phyloP scores from a whole-genome alignment of 2,329 filamentous ascomycete genomes.

The Botrytis hyacinthi region DNA sequence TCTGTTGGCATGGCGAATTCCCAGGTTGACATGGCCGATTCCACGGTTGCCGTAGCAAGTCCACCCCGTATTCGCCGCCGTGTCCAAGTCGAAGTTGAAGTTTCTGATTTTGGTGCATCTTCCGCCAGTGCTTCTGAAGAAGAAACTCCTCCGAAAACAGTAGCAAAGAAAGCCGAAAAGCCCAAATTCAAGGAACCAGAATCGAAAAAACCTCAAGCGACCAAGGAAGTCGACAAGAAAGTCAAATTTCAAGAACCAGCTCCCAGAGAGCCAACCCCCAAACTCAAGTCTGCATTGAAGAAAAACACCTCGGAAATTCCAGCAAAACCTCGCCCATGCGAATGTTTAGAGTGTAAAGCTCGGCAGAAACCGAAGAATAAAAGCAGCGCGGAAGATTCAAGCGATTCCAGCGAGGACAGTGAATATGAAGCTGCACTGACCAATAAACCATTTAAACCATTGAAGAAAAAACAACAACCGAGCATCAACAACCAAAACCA shows the following conservation, averaged over 20 bases:
- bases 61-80: not conserved
- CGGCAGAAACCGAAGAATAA: not conserved
- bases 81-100: not conserved
- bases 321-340: not conserved
- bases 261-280: not conserved
- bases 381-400: constrained; percentile 17
- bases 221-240: constrained; percentile 5
- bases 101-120: constrained; percentile 4
- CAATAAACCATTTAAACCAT: not conserved
- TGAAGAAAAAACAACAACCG: constrained; percentile 4
- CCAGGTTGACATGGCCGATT: not conserved
- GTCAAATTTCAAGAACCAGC: constrained; percentile 14
- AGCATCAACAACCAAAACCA: not conserved
- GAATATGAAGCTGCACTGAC: not conserved
- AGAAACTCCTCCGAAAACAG: not conserved
- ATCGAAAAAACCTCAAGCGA: not conserved
- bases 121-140: not conserved
- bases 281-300: constrained; percentile 17
- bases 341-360: constrained; percentile 1
- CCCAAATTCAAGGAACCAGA: not conserved
- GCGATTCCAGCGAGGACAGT: constrained; percentile 3
- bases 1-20: not conserved
- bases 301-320: not conserved
- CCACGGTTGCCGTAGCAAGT: not conserved
- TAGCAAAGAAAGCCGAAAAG: not conserved